Percentiles rank a stretch among this genome's conserved stretches.
Evolutionary conservation across 2,329 filamentous ascomycete species (phyloP).

Genomic region (Pseudomassariella vexata): DNA sequence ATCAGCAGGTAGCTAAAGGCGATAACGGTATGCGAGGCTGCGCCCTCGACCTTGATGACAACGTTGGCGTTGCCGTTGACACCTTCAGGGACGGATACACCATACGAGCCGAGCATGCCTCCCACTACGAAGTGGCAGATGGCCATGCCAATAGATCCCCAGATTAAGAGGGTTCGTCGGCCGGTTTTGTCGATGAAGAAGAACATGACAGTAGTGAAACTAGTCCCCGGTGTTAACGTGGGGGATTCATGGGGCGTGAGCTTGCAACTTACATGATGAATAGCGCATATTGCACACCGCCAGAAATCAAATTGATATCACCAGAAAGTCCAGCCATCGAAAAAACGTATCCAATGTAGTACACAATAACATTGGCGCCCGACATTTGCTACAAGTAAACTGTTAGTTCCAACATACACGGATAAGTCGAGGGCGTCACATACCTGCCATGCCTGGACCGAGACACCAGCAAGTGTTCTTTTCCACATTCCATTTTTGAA

Average conservation of each 20-base stretch:
- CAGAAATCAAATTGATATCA: constrained; percentile 47
- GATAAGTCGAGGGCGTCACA: no score
- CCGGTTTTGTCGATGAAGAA: constrained; percentile 50
- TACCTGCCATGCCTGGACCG: constrained; percentile 49
- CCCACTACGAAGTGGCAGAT: constrained; percentile 52
- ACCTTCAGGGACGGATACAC: constrained; percentile 31
- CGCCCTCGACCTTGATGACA: constrained; percentile 40
- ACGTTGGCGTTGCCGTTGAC: constrained; percentile 49
- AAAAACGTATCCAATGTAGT: constrained; percentile 56
- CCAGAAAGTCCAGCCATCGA: constrained; percentile 52
- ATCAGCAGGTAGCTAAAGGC: constrained; percentile 61
- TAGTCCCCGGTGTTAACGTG: no score
- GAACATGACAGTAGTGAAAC: constrained; percentile 42
- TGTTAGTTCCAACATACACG: no score
- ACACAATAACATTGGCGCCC: constrained; percentile 57
- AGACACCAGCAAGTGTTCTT: constrained; percentile 52
- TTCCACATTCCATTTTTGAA: constrained; percentile 45
- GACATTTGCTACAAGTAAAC: no score
- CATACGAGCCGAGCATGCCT: constrained; percentile 43
- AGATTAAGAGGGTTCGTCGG: constrained; percentile 58
- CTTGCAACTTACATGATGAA: no score
- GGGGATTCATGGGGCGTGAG: no score
- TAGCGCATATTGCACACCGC: constrained; percentile 51
- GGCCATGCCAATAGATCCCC: constrained; percentile 62
- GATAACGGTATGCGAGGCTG: constrained; percentile 56